Evolutionary conservation across 2,329 filamentous ascomycete genomes (phyloP), one percentile per base, ranked within the genome.

Genomic region (Neobulgaria alba): DNA sequence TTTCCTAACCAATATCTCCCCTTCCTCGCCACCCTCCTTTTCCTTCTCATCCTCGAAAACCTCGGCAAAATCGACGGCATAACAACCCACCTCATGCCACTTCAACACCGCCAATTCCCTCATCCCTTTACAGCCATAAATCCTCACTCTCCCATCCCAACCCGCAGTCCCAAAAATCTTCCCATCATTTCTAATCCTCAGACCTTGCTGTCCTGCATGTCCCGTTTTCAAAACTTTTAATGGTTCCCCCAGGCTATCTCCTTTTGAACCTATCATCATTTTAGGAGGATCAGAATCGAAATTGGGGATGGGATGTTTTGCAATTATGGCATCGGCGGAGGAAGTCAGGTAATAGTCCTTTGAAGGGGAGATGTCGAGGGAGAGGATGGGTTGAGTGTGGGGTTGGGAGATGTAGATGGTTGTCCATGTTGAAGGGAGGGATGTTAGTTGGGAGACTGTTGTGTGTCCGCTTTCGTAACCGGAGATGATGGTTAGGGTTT

Each of bases 81-180:
- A 95, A 49, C 86, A 89, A 1, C 89, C 89, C 21, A 85, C 82
- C 52, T 82, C 79, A 62, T 96, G 92, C 90, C 90, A 96, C 62
- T 93, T 94, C 48, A 96, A 66, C 40, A 95, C 87, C 0, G 90
- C 92, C 9, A 96, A 63, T 61, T 96, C 89, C 56, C 82, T 85
- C 69, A 96, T 72, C 0, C 79, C 83, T 62, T 82, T 87, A 34
- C 73, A 65, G 3, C 82, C 83, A 61, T 96, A 98, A 1, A 96
- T 79, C 7, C 92, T 72, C 1, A 89, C 68, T 35, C 79, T 77
- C 1, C 78, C 73, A 61, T 98, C 92, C 92, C 92, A 98, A 3
- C 92, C 92, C 0, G 86, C 90, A 0, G 90, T 96, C 3, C 84
- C 86, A 49, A 95, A 83, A 3, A 98, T 72, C 48, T 76, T 82